Evolutionary conservation across 371 early-diverging fungal genomes (phyloP), one percentile per base, ranked within the genome.

Genomic region (Mucor lusitanicus): DNA sequence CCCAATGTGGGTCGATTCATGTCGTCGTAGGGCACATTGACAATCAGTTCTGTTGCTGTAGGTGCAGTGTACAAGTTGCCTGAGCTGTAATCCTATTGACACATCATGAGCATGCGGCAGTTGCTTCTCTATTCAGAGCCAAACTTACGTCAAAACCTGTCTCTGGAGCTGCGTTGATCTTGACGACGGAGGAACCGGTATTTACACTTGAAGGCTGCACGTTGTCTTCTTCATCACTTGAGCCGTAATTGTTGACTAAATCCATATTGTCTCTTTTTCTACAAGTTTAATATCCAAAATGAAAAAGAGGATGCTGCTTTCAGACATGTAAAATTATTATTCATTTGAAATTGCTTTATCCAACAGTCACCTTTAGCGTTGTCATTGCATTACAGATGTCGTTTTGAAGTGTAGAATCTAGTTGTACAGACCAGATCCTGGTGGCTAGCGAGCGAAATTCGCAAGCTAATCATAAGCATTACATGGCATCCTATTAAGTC

Each of bases 11-110:
- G 90, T 48, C 83, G 78, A 7, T 84, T 66, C 70, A 94, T 78
- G 61, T 93, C 93, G 21, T 85, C 83, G 65, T 93, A 94, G 1
- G 92, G 86, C 8, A 95, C 82, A 73, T 96, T 95, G 73, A 91
- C 89, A 1, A 88, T 74, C 4, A 95, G 77, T 63, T 89, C 87
- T 15, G 85, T 87, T 32, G 89, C 89, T 54, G 88, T 88, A 4
- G 90, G 87, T 64, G 84, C 86, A 62, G 83, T 85, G 59, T 85
- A 88, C 54, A 91, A 71, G 59, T 71, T 57, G 55, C 73, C 73
- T 17, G 79, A 72, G 8, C 56, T 44, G 54, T 39, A 46, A 57
- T 74, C 75, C 80, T 77, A 69, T 25, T 21, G 3, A 32, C 25
- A 39, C 21, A 27, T 5, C 44, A 19, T 50, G 21, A 50, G 50